Conservation (phyloP, 2,329 filamentous ascomycete genomes). For the Tolypocladium inflatum region DNA sequence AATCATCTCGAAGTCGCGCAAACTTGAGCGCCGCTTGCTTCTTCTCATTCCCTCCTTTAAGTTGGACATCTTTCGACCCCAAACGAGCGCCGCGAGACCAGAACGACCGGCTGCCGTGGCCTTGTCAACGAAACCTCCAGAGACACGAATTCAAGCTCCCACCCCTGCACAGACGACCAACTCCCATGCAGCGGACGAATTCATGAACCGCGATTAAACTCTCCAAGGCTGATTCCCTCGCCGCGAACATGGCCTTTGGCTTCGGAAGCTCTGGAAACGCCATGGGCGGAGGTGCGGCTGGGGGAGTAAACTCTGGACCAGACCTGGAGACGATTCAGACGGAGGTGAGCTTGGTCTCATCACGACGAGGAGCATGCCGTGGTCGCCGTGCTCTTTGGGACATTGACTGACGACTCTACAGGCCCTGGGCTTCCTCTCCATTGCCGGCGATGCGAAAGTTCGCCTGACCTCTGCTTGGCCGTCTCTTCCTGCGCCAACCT, state of each 20-base stretch:
- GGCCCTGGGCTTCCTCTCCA: constrained; percentile 72
- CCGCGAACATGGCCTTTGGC: constrained; percentile 53
- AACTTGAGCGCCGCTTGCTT: background rate
- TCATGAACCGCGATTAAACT: constrained; percentile 16
- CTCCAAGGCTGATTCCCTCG: constrained; percentile 22
- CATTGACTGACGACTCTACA: constrained; percentile 11
- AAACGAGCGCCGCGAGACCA: background rate
- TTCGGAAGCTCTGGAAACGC: constrained; percentile 40
- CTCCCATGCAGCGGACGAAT: background rate
- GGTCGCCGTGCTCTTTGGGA: constrained; percentile 1
- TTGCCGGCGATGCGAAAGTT: constrained; percentile 74
- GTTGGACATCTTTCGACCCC: background rate
- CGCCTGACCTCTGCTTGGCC: constrained; percentile 75
- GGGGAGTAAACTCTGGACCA: constrained; percentile 37
- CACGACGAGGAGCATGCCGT: background rate
- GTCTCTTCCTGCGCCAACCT: constrained; percentile 61
- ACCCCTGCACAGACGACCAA: background rate
- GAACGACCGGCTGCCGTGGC: background rate
- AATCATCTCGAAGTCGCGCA: background rate
- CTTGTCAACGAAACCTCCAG: background rate
- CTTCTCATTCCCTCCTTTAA: background rate
- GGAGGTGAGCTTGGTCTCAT: constrained; percentile 47
- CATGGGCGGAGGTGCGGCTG: constrained; percentile 30
- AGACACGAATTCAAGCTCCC: background rate
- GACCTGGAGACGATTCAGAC: constrained; percentile 73